Base-by-base conservation (phyloP, 31 red algal species). In the Porphyra umbilicalis region DNA sequence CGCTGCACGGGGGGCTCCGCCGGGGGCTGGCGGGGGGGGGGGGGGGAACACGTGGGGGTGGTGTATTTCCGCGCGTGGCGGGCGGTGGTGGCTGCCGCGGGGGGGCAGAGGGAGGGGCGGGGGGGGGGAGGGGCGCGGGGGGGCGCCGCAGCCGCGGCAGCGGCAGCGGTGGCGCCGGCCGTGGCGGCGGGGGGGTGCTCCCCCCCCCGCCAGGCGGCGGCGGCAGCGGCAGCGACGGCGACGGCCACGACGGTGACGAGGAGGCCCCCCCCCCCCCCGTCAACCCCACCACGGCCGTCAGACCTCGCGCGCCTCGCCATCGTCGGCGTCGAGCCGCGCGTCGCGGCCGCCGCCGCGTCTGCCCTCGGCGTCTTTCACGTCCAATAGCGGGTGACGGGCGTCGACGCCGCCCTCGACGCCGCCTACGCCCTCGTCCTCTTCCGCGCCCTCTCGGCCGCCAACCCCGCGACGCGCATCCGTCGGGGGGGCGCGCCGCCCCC, bases 311-410 rank as follows among this genome's bases (percentile, higher is more conserved):
- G 83, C 33, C 68, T 79, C 13, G 84, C 86, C 35, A 85, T 89
- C 10, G 38, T 40, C 34, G 86, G 83, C 5, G 84, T 38, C 15
- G n/a, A 39, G 5, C 83, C 88, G 10, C 86, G 83, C 6, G 82
- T 90, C 29, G 92, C 84, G 4, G 76, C 79, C 29, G 82, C 82
- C 75, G 81, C 84, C 5, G 83, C 88, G 31, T 75, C 76, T 5
- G 76, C 90, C 9, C 87, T 94, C 32, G 80, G 84, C 29, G 75
- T 85, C 20, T 94, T 94, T 90, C 92, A 94, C 71, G 79, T 77
- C 33, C 85, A 90, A 77, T 90, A 94, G 76, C 79, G 83, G 32
- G 44, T 87, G 2, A 79, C 83, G 20, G 88, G 84, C 7, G 84
- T 94, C 8, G 92, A 94, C 77, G 42, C 35, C 32, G 76, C 85